phyloP scores from a whole-genome alignment of 164 flowering plant species.

The Tinospora cordifolia region DNA sequence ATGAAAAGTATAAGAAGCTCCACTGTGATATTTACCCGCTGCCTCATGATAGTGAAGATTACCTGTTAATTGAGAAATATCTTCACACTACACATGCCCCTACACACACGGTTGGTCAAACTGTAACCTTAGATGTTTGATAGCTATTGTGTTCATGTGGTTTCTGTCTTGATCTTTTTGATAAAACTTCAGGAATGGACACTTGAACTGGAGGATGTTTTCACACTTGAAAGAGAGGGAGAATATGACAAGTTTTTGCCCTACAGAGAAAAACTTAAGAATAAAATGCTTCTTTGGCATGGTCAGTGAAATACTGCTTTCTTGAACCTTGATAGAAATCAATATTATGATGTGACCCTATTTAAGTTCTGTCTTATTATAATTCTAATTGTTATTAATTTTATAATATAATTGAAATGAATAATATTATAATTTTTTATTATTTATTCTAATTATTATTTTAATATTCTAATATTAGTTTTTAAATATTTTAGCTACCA shows the following conservation, averaged over 20 bases:
- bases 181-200: slow-evolving; percentile 58
- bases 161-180: background rate
- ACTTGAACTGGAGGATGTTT: slow-evolving; percentile 95
- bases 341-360: background rate
- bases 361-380: background rate
- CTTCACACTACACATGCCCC: slow-evolving; percentile 92
- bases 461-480: background rate
- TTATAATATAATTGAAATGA: no score
- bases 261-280: slow-evolving; percentile 56
- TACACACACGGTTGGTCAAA: slow-evolving; percentile 65
- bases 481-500: no score
- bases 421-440: no score
- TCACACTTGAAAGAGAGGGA: slow-evolving; percentile 79
- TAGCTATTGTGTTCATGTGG: background rate
- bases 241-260: slow-evolving; percentile 73
- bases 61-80: slow-evolving; percentile 66
- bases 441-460: no score
- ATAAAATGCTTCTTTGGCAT: slow-evolving; percentile 98
- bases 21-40: slow-evolving; percentile 53
- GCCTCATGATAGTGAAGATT: slow-evolving; percentile 77
- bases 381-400: no score
- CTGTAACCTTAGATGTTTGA: background rate
- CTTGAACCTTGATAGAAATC: background rate
- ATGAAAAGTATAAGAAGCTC: slow-evolving; percentile 81
- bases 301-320: slow-evolving; percentile 36